Percentiles rank a stretch among this genome's conserved stretches.
Evolutionary conservation across 805 yeast genomes (phyloP).

Genomic region (Barnettozyma sucrosica): DNA sequence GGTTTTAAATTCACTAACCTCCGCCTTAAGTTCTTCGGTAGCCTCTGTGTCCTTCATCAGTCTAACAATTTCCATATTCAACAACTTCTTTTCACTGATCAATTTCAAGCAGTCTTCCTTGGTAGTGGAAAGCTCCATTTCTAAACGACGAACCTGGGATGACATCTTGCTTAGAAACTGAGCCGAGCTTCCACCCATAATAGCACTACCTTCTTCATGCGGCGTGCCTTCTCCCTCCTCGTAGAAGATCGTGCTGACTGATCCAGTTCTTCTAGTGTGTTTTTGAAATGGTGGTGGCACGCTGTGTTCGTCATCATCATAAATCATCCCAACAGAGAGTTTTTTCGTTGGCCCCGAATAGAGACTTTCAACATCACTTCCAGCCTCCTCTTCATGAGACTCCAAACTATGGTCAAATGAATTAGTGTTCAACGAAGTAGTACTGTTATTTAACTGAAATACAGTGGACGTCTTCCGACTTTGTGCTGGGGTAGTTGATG

Average conservation of each 20-base stretch:
- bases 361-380: neutral
- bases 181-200: conserved; percentile 33
- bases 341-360: neutral
- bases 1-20: conserved; percentile 34
- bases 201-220: conserved; percentile 4
- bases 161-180: conserved; percentile 74
- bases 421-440: conserved; percentile 11
- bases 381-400: neutral
- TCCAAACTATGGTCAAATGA: conserved; percentile 6
- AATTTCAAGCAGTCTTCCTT: conserved; percentile 57
- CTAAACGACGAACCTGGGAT: conserved; percentile 69
- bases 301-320: neutral
- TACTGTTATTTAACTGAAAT: neutral
- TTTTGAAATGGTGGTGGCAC: neutral
- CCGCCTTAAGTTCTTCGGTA: conserved; percentile 29
- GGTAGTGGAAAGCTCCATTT: conserved; percentile 64
- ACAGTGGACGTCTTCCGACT: conserved; percentile 21
- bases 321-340: neutral
- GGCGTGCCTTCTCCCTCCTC: conserved; percentile 10
- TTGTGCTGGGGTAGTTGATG: conserved; percentile 40
- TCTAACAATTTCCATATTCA: conserved; percentile 61
- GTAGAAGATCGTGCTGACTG: neutral
- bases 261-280: neutral
- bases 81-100: conserved; percentile 51
- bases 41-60: conserved; percentile 51